Base-by-base conservation (phyloP, 2,329 filamentous ascomycete genomes). In the Neocatenulostroma microsporum region DNA sequence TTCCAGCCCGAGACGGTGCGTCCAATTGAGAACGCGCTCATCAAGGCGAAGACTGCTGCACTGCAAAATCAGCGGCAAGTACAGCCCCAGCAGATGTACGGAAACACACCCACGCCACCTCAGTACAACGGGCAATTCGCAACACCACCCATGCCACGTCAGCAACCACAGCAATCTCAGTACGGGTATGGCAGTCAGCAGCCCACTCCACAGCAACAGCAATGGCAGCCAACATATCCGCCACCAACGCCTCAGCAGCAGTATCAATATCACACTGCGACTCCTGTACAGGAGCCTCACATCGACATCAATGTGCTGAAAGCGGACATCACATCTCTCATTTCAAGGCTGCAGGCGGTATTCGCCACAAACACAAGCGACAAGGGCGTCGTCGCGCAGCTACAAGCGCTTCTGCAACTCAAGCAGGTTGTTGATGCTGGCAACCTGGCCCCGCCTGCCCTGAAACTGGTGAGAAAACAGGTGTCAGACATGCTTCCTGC, bases 21-120 rank as follows among this genome's bases (percentile, higher is more conserved):
- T 35, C 84, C 85, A 28, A 96, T 98, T 49, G 91, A 98, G 62
- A 94, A 86, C 62, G 88, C 89, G 34, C 70, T 98, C 41, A 85
- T 91, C 61, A 94, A 91, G 62, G 86, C 84, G 35, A 72, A 73
- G 43, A 76, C 74, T 29, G 69, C 72, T 17, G 73, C 74, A 21
- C 64, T 81, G 41, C 77, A 80, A 45, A 69, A 76, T 44, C 74
- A 78, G 47, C 66, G 70, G 46, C 68, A 73, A 46, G 62, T 68
- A 30, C 70, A 74, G 23, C 42, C 44, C 12, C 52, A 50, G 23
- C 69, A 72, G 28, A 76, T 76, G 18, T 29, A 17, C 36, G n/a
- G n/a, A n/a, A 76, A 82, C 7, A 89, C 84, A 20, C n/a, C n/a
- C n/a, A n/a, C n/a, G n/a, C 84, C 84, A 4, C 83, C 84, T 18